Evolutionary conservation across 1,284 basidiomycete species (phyloP).

Genomic region (Volvariella surrecta): DNA sequence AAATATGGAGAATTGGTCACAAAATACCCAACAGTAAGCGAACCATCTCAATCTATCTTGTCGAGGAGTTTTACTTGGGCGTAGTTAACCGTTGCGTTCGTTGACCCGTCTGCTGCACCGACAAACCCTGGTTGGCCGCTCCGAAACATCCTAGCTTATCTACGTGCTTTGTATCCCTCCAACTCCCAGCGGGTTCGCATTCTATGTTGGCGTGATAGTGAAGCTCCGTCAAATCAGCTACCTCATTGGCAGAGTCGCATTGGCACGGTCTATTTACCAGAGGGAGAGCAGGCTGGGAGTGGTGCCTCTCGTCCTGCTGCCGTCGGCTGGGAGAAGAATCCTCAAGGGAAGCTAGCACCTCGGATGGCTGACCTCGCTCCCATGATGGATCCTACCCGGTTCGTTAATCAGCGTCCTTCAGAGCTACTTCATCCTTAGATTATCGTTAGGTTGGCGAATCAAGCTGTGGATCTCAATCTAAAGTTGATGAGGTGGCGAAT

Average conservation of each 20-base stretch:
- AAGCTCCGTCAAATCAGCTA: constrained; percentile 29
- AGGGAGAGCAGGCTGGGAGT: constrained; percentile 12
- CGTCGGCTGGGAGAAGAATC: constrained; percentile 95
- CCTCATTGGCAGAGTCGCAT: constrained; percentile 52
- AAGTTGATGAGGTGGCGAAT: constrained; percentile 99
- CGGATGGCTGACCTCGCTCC: constrained; percentile 89
- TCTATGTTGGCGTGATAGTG: constrained; percentile 68
- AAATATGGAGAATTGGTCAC: constrained; percentile 36
- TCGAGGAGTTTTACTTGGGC: constrained; percentile 1
- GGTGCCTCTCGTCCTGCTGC: constrained; percentile 41
- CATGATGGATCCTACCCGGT: constrained; percentile 90
- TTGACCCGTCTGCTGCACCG: constrained; percentile 80
- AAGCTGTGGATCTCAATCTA: constrained; percentile 94
- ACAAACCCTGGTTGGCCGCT: constrained; percentile 90
- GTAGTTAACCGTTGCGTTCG: constrained; percentile 66
- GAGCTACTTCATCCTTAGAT: background rate
- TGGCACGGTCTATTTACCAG: constrained; percentile 36
- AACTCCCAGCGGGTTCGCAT: constrained; percentile 47
- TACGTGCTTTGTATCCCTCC: constrained; percentile 49
- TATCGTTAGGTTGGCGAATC: constrained; percentile 70
- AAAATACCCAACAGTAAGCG: constrained; percentile 14
- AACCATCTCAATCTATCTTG: background rate
- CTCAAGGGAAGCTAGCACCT: constrained; percentile 70
- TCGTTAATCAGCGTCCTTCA: constrained; percentile 7
- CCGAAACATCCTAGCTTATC: constrained; percentile 84